Evolutionary conservation across 768 basidiomycete genomes (phyloP), one percentile per base, ranked within the genome.

Genomic region (Rhizopogon vesiculosus): DNA sequence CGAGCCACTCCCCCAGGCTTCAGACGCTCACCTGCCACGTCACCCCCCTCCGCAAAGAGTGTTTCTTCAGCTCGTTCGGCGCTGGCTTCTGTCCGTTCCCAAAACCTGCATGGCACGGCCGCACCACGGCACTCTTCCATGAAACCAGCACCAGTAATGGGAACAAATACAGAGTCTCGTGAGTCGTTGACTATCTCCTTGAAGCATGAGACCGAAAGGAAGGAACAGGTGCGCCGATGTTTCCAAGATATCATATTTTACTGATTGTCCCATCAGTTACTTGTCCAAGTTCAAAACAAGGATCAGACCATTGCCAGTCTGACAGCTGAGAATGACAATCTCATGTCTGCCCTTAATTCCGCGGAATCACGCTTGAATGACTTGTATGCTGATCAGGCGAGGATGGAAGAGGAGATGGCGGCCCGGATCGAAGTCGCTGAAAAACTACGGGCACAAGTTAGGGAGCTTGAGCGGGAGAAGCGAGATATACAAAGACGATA

Each of bases 391-490:
- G 91, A 93, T 61, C 91, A 93, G 68, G 76, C 80, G 55, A 83
- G 91, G 59, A 85, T 83, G 73, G 93, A 95, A 69, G 78, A 84
- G 57, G 91, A 94, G 62, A 74, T 94, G 69, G 84, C 85, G 25
- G 85, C 89, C 38, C 84, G 89, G 45, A 85, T 91, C 61, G 91
- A 93, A 62, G 84, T 93, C 39, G 75, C 84, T 39, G 91, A 93
- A 58, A 93, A 93, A 69, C 77, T 95, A 51, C 76, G 93, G 56
- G 70, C 77, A 16, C 89, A 94, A 70, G 80, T 92, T 42, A 86
- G 87, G 59, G 92, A 93, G 56, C 71, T 94, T 18, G 93, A 95
- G 74, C 91, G 85, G 70, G 93, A 95, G 72, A 93, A 91, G 71
- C 76, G 91, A 56, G 93, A 94, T 58, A 42, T 86, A 28, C 85